Conservation (phyloP, 805 yeast genomes). For the Ogataea pini region DNA sequence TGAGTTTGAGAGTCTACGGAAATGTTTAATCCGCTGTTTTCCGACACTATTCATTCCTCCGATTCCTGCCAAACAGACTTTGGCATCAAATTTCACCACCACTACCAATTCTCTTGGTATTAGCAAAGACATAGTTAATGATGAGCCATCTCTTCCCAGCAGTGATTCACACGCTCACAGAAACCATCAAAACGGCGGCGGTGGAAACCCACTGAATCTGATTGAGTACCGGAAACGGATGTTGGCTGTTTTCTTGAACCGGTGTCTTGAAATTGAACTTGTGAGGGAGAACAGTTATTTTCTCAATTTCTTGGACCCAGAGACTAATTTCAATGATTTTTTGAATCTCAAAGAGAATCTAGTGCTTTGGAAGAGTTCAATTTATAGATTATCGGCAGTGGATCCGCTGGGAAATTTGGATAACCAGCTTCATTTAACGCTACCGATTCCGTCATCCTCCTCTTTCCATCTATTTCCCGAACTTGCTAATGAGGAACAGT, state of each 20-base stretch:
- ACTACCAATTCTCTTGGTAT: constrained; percentile 32
- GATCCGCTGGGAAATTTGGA: constrained; percentile 54
- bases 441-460: constrained; percentile 56
- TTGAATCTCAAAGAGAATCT: constrained; percentile 55
- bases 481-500: constrained; percentile 31
- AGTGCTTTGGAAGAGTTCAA: constrained; percentile 49
- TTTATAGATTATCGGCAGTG: constrained; percentile 60
- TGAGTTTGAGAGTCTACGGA: constrained; percentile 85
- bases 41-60: constrained; percentile 91
- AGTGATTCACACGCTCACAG: constrained; percentile 5
- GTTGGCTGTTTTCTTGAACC: constrained; percentile 73
- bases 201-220: constrained; percentile 18
- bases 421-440: constrained; percentile 55
- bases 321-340: constrained; percentile 80
- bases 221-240: constrained; percentile 70
- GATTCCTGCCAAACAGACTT: constrained; percentile 81
- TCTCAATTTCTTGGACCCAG: constrained; percentile 80
- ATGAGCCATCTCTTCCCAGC: constrained; percentile 10
- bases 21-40: constrained; percentile 64
- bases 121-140: constrained; percentile 9
- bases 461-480: constrained; percentile 27
- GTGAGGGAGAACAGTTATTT: constrained; percentile 64
- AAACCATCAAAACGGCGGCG: constrained; percentile 4
- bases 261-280: constrained; percentile 61
- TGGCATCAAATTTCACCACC: constrained; percentile 39